Percentiles rank a stretch among this genome's conserved stretches.
phyloP scores from a whole-genome alignment of 108 stramenopile species.

The Nannochloropsis oceanica region DNA sequence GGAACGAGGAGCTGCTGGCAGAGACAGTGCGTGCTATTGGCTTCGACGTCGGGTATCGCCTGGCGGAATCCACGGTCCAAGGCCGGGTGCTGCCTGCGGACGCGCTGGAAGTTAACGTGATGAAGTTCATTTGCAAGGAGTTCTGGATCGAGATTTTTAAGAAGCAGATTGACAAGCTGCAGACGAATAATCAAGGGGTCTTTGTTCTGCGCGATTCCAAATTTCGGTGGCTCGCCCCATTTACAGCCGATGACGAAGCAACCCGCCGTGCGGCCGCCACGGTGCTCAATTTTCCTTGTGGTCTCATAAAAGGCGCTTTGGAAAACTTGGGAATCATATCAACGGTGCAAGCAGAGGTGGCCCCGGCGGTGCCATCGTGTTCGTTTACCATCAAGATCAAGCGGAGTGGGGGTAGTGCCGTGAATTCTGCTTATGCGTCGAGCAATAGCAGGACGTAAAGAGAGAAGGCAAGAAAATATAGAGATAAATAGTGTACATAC shows the following conservation, averaged over 20 bases:
- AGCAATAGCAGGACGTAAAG: too few species aligned
- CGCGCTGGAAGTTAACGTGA: constrained; percentile 23
- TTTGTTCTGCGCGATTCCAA: constrained; percentile 35
- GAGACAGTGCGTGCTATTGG: constrained; percentile 8
- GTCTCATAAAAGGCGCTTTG: constrained; percentile 5
- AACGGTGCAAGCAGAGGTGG: constrained; percentile 10
- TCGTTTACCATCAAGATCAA: not conserved
- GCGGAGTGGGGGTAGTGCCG: not conserved
- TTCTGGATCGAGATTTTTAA: constrained; percentile 40
- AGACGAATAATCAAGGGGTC: constrained; percentile 40
- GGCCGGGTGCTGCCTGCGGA: constrained; percentile 25
- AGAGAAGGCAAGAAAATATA: too few species aligned
- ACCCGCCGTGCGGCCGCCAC: constrained; percentile 3
- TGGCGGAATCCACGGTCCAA: constrained; percentile 21
- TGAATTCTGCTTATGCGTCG: too few species aligned
- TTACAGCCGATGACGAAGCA: constrained; percentile 26
- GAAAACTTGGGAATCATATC: constrained; percentile 6
- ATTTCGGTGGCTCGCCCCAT: constrained; percentile 37
- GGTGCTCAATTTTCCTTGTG: constrained; percentile 12
- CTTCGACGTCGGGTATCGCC: constrained; percentile 25
- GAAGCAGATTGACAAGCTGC: constrained; percentile 41
- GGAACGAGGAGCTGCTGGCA: not conserved
- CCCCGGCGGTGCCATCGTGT: not conserved
- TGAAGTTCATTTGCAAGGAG: constrained; percentile 45
- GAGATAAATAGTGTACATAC: too few species aligned